These are phyloP conservation scores for Stephania yunnanensis DNA, from an alignment of 164 flowering plant genomes.

Conservation along the genomic window DNA sequence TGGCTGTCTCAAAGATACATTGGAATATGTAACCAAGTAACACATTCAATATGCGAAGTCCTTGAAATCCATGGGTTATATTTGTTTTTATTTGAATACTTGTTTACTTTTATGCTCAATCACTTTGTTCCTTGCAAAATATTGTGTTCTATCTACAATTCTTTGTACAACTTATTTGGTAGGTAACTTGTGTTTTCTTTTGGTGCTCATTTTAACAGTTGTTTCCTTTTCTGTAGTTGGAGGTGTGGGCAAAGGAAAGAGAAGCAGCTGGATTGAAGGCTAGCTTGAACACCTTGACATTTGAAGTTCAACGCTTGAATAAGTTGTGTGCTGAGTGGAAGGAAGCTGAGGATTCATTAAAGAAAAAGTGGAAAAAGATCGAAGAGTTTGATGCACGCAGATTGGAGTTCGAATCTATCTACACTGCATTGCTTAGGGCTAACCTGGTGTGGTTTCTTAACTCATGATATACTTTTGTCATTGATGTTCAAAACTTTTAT, in stretches of 20 bases:
- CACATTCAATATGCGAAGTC: too few species aligned
- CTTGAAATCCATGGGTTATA: too few species aligned
- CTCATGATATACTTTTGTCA: neutral
- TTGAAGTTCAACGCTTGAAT: slow-evolving; percentile 84
- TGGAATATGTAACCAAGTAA: too few species aligned
- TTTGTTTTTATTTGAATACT: too few species aligned
- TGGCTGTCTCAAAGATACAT: too few species aligned
- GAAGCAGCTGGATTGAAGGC: slow-evolving; percentile 96
- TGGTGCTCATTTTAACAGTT: neutral
- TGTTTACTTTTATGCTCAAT: too few species aligned
- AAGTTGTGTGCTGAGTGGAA: slow-evolving; percentile 88
- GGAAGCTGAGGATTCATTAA: slow-evolving; percentile 94
- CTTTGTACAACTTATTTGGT: neutral
- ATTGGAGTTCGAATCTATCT: slow-evolving; percentile 82
- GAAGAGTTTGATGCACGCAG: slow-evolving; percentile 99
- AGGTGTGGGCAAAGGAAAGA: slow-evolving; percentile 96
- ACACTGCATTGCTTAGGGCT: slow-evolving; percentile 70
- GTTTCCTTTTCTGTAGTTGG: slow-evolving; percentile 51
- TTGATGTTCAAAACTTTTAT: neutral
- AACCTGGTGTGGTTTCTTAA: slow-evolving; percentile 53
- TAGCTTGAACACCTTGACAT: slow-evolving; percentile 72
- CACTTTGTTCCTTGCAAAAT: too few species aligned
- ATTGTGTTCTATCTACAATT: too few species aligned
- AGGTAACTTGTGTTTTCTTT: neutral
- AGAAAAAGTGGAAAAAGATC: slow-evolving; percentile 96